Evolutionary conservation across 2,329 filamentous ascomycete species (phyloP), one percentile per base, ranked within the genome.

Genomic region (Ophiostoma populinum): DNA sequence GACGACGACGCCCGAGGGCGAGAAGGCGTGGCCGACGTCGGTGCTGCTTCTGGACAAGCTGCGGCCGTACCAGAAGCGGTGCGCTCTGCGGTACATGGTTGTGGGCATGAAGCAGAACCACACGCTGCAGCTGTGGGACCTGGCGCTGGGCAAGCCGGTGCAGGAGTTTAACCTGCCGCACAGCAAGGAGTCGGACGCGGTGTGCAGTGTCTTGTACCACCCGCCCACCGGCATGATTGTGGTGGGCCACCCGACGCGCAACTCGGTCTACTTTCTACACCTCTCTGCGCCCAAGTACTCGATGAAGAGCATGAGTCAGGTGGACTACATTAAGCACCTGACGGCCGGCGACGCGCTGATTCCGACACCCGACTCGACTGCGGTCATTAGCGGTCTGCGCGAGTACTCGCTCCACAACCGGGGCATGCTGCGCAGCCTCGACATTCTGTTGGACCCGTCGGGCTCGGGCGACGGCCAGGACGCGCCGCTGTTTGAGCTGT

Each of bases 31-130:
- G 76, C 87, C 92, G 6, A 95, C 87, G 3, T 95, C 90, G 17
- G 82, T 98, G 39, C 70, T 93, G 53, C 79, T 98, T 56, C 75
- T 98, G 47, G 90, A 98, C 59, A 98, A 95, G 65, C 75, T 86
- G 56, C 80, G 86, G 43, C 85, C 90, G 30, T 94, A 92, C 57
- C 72, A 77, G 59, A 93, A 90, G 59, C 78, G 80, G 40, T 79
- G 80, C 50, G 86, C 92, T 32, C 66, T 94, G 43, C 75, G 90
- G 42, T 98, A 98, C 61, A 78, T 98, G 62, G 77, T 98, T 52
- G 82, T 98, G 42, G 90, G 90, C 48, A 83, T 95, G 72, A 94
- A 95, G 62, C 90, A 98, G 56, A 98, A 98, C 57, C 90, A 98
- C 59, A 92, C 87, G 37, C 72, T 98, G 42, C 92, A 98, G 63